Evolutionary conservation across 2,329 filamentous ascomycete genomes (phyloP).

Genomic region (Cladosporium oxysporum): DNA sequence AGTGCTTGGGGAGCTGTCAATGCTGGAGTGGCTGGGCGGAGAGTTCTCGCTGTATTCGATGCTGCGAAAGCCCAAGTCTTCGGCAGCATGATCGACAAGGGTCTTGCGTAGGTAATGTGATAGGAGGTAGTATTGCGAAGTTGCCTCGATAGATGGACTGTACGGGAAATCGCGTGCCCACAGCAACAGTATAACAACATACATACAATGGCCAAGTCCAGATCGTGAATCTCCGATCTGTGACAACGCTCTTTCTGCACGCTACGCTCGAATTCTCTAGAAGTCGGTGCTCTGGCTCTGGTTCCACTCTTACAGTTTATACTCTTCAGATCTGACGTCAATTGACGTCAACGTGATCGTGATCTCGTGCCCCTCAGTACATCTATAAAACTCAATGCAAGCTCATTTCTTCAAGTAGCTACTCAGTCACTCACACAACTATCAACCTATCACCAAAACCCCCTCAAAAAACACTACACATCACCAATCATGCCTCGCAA

Average conservation of each 20-base stretch:
- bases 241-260: constrained; percentile 1
- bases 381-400: constrained; percentile 8
- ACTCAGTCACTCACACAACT: neutral
- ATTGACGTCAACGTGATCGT: constrained; percentile 8
- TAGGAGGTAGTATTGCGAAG: neutral
- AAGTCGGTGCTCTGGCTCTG: neutral
- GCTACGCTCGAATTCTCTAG: neutral
- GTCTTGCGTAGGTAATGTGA: neutral
- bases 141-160: neutral
- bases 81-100: neutral
- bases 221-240: neutral
- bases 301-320: neutral
- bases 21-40: neutral
- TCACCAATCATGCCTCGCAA: constrained; percentile 17
- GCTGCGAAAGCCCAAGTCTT: neutral
- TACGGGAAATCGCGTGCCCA: neutral
- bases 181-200: neutral
- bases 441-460: neutral
- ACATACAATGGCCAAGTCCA: neutral
- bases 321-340: neutral
- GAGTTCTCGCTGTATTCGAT: neutral
- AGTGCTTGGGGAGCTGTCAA: neutral
- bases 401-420: neutral
- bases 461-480: neutral
- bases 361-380: constrained; percentile 1